phyloP scores from a whole-genome alignment of 805 yeast genomes.

The Candida anglica region DNA sequence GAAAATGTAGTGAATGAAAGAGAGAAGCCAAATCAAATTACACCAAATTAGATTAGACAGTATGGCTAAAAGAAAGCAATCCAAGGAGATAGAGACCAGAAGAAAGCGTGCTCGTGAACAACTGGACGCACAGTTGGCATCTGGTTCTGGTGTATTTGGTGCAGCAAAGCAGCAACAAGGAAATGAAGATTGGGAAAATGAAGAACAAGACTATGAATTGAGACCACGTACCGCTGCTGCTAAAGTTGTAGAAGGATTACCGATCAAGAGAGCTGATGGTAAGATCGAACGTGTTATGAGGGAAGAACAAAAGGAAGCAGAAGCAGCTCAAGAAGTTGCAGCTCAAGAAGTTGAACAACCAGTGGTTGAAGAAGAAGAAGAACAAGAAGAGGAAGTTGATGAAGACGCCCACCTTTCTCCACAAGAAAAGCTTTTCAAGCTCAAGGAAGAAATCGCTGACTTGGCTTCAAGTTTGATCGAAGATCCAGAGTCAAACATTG shows the following conservation, averaged over 20 bases:
- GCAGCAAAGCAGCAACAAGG: slow-evolving; percentile 6
- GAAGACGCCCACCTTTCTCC: slow-evolving; percentile 47
- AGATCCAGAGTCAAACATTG: slow-evolving; percentile 83
- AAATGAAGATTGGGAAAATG: slow-evolving; percentile 55
- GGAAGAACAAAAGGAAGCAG: slow-evolving; percentile 20
- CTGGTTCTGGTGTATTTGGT: slow-evolving; percentile 28
- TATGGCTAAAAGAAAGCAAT: slow-evolving; percentile 32
- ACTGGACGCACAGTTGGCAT: slow-evolving; percentile 36
- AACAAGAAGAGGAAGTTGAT: slow-evolving; percentile 30
- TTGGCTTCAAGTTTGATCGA: slow-evolving; percentile 75
- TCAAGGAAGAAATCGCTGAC: slow-evolving; percentile 82
- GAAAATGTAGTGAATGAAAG: too few relatives aligned
- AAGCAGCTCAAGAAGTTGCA: slow-evolving; percentile 10
- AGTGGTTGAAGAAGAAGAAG: slow-evolving; percentile 19
- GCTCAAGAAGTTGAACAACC: slow-evolving; percentile 13
- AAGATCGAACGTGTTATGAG: slow-evolving; percentile 62
- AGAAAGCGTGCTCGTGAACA: slow-evolving; percentile 36
- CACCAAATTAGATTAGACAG: too few relatives aligned
- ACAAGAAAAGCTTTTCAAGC: slow-evolving; percentile 49
- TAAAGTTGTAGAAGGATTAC: slow-evolving; percentile 64
- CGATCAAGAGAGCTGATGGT: slow-evolving; percentile 73
- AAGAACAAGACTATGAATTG: slow-evolving; percentile 76
- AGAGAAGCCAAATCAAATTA: too few relatives aligned
- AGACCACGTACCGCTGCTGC: slow-evolving; percentile 55
- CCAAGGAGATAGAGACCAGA: slow-evolving; percentile 18